Percentiles rank a stretch among this genome's conserved stretches.
Conservation (phyloP, 2,329 filamentous ascomycete species). For the Colletotrichum kahawae region DNA sequence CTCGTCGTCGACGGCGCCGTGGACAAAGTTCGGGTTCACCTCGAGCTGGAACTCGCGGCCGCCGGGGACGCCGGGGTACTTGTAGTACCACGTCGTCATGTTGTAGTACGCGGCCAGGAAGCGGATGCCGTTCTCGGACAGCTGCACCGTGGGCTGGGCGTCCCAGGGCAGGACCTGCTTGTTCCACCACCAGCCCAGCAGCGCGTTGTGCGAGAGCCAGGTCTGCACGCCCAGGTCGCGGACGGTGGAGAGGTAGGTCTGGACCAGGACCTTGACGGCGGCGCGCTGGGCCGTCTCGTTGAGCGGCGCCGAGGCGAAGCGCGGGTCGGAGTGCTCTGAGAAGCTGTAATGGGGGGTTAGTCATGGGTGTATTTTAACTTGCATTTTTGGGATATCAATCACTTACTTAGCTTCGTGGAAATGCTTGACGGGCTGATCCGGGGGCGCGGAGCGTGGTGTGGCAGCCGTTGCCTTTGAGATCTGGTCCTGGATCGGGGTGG, state of each 20-base stretch:
- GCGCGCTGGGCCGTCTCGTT: constrained; percentile 62
- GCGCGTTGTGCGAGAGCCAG: constrained; percentile 85
- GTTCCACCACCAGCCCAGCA: constrained; percentile 90
- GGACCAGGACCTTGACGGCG: constrained; percentile 69
- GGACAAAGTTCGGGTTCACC: constrained; percentile 47
- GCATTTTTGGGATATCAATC: background rate
- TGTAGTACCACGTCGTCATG: constrained; percentile 52
- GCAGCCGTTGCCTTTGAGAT: background rate
- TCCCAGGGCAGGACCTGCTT: constrained; percentile 73
- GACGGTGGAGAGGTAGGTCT: constrained; percentile 75
- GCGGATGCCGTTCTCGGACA: constrained; percentile 68
- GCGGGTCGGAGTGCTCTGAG: constrained; percentile 39
- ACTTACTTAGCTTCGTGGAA: constrained; percentile 7
- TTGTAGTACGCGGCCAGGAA: constrained; percentile 73
- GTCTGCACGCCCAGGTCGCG: constrained; percentile 72
- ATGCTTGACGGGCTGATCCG: background rate
- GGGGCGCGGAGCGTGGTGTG: background rate
- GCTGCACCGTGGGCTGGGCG: constrained; percentile 77
- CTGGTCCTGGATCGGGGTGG: background rate
- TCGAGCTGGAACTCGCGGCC: constrained; percentile 55
- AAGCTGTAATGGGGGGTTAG: constrained; percentile 22
- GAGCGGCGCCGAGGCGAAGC: constrained; percentile 45
- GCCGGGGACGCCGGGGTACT: constrained; percentile 40
- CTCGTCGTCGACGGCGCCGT: constrained; percentile 33
- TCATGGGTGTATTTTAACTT: background rate